Percentiles rank a stretch among this genome's conserved stretches.
Evolutionary conservation across 495 filamentous ascomycete genomes (phyloP).

Genomic region (Bacidia rubella): DNA sequence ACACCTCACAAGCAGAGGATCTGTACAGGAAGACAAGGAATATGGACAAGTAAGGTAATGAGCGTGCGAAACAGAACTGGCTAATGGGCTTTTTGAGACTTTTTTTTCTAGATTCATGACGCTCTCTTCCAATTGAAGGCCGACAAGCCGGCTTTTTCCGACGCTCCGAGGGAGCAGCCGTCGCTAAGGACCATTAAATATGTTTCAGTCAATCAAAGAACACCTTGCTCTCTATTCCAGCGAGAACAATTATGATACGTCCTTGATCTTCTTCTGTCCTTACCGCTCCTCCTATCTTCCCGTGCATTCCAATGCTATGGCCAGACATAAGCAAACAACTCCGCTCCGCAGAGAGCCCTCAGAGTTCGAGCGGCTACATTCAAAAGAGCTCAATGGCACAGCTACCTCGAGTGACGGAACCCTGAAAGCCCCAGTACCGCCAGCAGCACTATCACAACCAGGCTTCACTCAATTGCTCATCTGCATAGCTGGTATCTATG

Average conservation of each 20-base stretch:
- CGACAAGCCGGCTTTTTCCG: not conserved
- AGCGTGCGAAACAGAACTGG: not conserved
- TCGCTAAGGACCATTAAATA: no score
- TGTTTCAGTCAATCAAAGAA: no score
- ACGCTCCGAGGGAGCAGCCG: no score
- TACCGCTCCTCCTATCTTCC: not conserved
- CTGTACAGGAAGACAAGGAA: not conserved
- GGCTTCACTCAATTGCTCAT: constrained; percentile 61
- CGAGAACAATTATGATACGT: no score
- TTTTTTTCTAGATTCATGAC: not conserved
- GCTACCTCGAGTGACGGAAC: constrained; percentile 27
- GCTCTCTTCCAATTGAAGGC: not conserved
- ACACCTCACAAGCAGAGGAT: not conserved
- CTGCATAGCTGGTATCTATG: constrained; percentile 88
- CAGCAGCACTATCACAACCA: constrained; percentile 29
- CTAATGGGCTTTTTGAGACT: not conserved
- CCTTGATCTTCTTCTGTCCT: not conserved
- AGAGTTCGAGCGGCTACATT: constrained; percentile 37
- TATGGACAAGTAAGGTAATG: not conserved
- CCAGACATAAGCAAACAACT: constrained; percentile 54
- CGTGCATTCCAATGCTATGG: constrained; percentile 35
- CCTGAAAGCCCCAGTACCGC: constrained; percentile 20
- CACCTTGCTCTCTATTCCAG: no score
- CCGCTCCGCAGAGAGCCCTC: constrained; percentile 54
- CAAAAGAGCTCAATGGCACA: constrained; percentile 10